Conservation (phyloP, 1,284 basidiomycete species). For the Cerioporus squamosus region DNA sequence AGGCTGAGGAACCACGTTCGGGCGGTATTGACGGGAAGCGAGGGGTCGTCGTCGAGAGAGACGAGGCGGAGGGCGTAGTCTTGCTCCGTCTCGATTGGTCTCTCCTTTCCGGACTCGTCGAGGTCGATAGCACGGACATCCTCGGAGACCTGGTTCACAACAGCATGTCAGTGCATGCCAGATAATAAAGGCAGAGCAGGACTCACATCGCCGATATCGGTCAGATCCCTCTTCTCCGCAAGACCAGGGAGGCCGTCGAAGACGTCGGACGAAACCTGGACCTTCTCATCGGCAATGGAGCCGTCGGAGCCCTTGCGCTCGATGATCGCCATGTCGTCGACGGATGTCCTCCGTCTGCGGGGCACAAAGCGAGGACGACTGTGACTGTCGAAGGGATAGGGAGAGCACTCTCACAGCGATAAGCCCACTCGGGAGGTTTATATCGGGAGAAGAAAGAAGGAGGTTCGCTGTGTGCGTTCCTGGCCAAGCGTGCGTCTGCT, state of each 20-base stretch:
- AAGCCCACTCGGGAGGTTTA: no score
- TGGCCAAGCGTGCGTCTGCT: no score
- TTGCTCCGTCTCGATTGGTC: slow-evolving; percentile 49
- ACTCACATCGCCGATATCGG: slow-evolving; percentile 20
- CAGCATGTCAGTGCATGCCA: slow-evolving; percentile 11
- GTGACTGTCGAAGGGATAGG: no score
- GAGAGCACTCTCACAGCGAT: no score
- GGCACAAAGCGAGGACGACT: no score
- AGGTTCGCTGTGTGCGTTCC: no score
- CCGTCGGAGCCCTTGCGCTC: slow-evolving; percentile 9
- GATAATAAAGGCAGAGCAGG: not conserved
- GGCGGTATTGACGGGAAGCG: slow-evolving; percentile 52
- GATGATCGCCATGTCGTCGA: slow-evolving; percentile 12
- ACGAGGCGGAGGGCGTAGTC: slow-evolving; percentile 55
- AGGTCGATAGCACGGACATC: slow-evolving; percentile 42
- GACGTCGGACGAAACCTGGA: slow-evolving; percentile 1
- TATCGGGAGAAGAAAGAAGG: no score
- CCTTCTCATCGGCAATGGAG: slow-evolving; percentile 16
- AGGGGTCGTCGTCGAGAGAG: slow-evolving; percentile 62
- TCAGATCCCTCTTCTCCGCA: slow-evolving; percentile 6
- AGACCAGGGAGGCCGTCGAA: slow-evolving; percentile 4
- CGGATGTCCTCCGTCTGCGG: no score
- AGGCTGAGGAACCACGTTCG: slow-evolving; percentile 52
- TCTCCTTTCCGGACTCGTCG: slow-evolving; percentile 41
- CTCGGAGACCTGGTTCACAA: slow-evolving; percentile 35